Evolutionary conservation across 148 eudicot genomes (phyloP).

Genomic region (Nyssa sinensis): DNA sequence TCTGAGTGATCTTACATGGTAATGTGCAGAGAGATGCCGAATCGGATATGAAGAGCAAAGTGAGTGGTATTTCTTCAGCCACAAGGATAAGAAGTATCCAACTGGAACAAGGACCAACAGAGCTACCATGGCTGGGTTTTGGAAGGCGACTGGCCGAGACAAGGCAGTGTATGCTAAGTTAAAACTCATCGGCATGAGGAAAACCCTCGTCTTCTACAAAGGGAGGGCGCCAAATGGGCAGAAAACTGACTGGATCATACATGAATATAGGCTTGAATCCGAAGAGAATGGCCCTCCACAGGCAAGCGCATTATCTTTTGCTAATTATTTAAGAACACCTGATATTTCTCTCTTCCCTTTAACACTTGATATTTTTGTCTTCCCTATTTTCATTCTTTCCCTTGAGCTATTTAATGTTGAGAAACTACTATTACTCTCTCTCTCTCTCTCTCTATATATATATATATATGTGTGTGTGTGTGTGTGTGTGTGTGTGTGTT

Average conservation of each 20-base stretch:
- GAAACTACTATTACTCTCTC: too few relatives aligned
- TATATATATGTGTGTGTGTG: too few relatives aligned
- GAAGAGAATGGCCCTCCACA: conserved; percentile 86
- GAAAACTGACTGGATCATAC: conserved; percentile 92
- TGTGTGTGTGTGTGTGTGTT: too few relatives aligned
- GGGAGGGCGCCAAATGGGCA: conserved; percentile 91
- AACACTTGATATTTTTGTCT: neutral
- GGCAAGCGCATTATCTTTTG: conserved; percentile 29
- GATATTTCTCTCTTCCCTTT: neutral
- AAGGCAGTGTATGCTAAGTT: conserved; percentile 67
- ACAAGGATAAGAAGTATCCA: conserved; percentile 79
- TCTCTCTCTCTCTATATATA: neutral
- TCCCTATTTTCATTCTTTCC: neutral
- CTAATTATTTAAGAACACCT: neutral
- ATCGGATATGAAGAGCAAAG: conserved; percentile 75
- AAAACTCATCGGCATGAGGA: conserved; percentile 78
- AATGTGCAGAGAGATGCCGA: conserved; percentile 56
- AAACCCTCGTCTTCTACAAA: conserved; percentile 87
- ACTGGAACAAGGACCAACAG: conserved; percentile 83
- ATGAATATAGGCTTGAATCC: conserved; percentile 86
- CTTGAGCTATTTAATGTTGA: too few relatives aligned
- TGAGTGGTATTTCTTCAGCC: conserved; percentile 87
- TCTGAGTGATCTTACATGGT: neutral
- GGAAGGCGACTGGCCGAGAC: conserved; percentile 93
- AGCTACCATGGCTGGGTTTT: conserved; percentile 85